A percentile compares a stretch with the other conserved stretches of the same genome.
These are phyloP conservation scores for Pyrenochaeta sp. DNA, from an alignment of 2,329 filamentous ascomycete species.

Conservation along the genomic window DNA sequence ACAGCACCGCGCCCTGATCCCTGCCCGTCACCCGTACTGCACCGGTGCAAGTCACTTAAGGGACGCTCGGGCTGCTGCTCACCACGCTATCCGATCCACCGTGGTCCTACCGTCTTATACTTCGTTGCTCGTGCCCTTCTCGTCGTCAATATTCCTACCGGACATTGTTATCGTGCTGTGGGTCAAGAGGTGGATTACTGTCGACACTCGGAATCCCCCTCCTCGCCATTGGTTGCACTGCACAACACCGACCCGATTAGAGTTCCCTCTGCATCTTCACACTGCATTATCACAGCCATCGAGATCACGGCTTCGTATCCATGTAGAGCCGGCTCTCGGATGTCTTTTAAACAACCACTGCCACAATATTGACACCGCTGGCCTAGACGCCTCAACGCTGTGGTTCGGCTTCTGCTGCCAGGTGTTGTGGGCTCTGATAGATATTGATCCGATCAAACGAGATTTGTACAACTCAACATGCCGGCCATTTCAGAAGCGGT, in stretches of 20 bases:
- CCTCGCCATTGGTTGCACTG: slow-evolving; percentile 31
- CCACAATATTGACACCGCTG: slow-evolving; percentile 17
- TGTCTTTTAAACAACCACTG: slow-evolving; percentile 30
- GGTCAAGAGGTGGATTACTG: slow-evolving; percentile 33
- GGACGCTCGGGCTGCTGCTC: slow-evolving; percentile 36
- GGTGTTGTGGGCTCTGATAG: too few species aligned
- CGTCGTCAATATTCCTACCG: slow-evolving; percentile 15
- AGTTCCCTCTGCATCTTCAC: slow-evolving; percentile 36
- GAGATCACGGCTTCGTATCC: slow-evolving; percentile 29
- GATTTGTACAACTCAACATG: slow-evolving; percentile 33
- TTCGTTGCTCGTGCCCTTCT: slow-evolving; percentile 7
- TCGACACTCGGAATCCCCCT: slow-evolving; percentile 24
- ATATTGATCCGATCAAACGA: too few species aligned
- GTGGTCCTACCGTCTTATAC: slow-evolving; percentile 9
- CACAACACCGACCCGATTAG: slow-evolving; percentile 27
- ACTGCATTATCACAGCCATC: slow-evolving; percentile 40
- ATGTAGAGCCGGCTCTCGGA: slow-evolving; percentile 41
- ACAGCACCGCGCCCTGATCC: slow-evolving; percentile 38
- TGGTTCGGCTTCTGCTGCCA: slow-evolving; percentile 45
- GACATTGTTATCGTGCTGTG: slow-evolving; percentile 14
- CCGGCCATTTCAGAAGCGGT: slow-evolving; percentile 43
- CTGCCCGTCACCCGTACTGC: slow-evolving; percentile 40
- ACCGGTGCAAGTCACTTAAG: slow-evolving; percentile 42
- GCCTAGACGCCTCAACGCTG: slow-evolving; percentile 24
- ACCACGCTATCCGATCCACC: slow-evolving; percentile 34